Evolutionary conservation across 2,329 filamentous ascomycete species (phyloP), one percentile per base, ranked within the genome.

Genomic region (Colletotrichum filicis): DNA sequence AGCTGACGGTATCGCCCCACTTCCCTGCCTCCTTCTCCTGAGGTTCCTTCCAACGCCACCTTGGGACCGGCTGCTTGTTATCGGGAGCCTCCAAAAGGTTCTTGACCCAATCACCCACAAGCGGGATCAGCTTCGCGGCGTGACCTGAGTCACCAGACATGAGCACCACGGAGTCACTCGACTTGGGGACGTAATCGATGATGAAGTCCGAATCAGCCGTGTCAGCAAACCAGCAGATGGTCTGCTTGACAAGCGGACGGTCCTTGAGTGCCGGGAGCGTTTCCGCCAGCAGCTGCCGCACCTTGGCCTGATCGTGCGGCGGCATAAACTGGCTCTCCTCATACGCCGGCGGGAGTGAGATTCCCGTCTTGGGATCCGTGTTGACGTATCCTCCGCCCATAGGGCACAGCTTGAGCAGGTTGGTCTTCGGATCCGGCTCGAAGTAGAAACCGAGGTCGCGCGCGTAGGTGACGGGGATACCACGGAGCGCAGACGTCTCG

Each of bases 391-490:
- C 91, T 0, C 86, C 88, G 2, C 89, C 89, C 78, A 88, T 85
- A 0, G 89, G 88, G 75, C 89, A 92, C 11, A 92, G 77, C 80
- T 92, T 92, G 56, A 92, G 80, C 5, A 91, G 79, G 26, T 86
- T 85, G 0, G 89, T 91, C 73, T 85, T 83, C 0, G 85, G 87
- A 74, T 92, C 90, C 0, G 91, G 90, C 78, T 92, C 91, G 70
- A 92, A 92, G 80, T 91, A 90, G 82, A 92, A 92, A 0, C 90
- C 90, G 0, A 92, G 81, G 73, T 92, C 90, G 2, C 90, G 86
- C 1, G 87, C 87, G 65, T 91, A 90, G 0, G 87, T 90, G 0
- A 91, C 88, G 0, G 91, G 90, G 12, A 92, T 89, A 2, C 88
- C 88, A 2, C 87, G 85, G 1, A 92, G 85, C 5, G 80, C 81